phyloP scores from a whole-genome alignment of 2,329 filamentous ascomycete genomes.

The Cryphonectria radicalis region DNA sequence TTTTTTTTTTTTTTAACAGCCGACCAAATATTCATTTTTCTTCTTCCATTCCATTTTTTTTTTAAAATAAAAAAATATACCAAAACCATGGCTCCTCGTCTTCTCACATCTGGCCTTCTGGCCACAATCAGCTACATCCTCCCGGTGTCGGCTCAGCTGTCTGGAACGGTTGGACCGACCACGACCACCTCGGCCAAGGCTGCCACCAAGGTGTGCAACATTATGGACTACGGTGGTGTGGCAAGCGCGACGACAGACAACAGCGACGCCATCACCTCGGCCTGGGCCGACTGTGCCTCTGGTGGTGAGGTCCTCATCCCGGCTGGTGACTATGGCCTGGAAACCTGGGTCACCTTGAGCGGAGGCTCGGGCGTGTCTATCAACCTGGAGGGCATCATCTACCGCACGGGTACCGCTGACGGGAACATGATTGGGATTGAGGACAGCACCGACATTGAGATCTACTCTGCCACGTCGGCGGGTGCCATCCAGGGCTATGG shows the following conservation, averaged over 20 bases:
- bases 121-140: constrained; percentile 23
- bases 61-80: not conserved
- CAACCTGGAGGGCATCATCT: constrained; percentile 48
- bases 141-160: constrained; percentile 34
- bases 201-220: constrained; percentile 47
- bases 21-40: not conserved
- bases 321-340: constrained; percentile 50
- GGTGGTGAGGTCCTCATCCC: constrained; percentile 55
- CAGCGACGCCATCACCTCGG: constrained; percentile 35
- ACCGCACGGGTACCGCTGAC: constrained; percentile 33
- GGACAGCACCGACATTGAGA: constrained; percentile 48
- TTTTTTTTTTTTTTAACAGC: too few species aligned
- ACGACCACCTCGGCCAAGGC: constrained; percentile 37
- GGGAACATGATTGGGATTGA: constrained; percentile 37
- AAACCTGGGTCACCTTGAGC: constrained; percentile 50
- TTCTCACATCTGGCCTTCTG: constrained; percentile 25
- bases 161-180: constrained; percentile 35
- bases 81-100: constrained; percentile 19
- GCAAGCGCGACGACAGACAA: constrained; percentile 52
- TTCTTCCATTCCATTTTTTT: not conserved
- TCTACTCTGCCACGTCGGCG: constrained; percentile 47
- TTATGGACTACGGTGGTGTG: constrained; percentile 54
- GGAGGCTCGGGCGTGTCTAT: constrained; percentile 51
- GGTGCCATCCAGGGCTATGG: constrained; percentile 56
- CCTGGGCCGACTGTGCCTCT: constrained; percentile 46